Base-by-base conservation (phyloP, 2,329 filamentous ascomycete species). In the Tolypocladium amazonense region DNA sequence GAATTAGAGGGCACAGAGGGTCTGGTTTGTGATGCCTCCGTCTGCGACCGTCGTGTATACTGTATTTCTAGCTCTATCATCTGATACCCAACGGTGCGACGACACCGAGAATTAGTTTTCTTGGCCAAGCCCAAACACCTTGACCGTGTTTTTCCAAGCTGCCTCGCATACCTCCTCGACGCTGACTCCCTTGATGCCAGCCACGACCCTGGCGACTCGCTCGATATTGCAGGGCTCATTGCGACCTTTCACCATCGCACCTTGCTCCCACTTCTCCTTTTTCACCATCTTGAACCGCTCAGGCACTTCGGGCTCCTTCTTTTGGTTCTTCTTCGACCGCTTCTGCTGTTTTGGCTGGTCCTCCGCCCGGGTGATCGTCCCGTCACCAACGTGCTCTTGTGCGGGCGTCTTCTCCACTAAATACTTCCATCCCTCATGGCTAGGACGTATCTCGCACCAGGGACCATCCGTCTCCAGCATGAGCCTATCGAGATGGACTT, bases 381-480 rank as follows among this genome's bases (percentile, higher is more conserved):
- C 69, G 45, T 72, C 71, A 54, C 65, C 61, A 30, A 61, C 61
- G 8, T 64, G 64, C 11, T 70, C 67, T 2, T 64, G 63, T 20
- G 65, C 62, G 1, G 65, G 58, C 65, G 73, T 76, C 59, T 74
- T 73, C 62, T 79, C 76, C 4, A 84, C 71, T 14, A 85, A 73
- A 64, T 88, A 88, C 72, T 88, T 88, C 67, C 88, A 89, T 2
- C 90, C 91, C 37, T 92, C 92, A 75, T 99, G 93, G 37, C 85
- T 90, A 0, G 92, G 88, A 30, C 94, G 81, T 61, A 99, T 93
- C 73, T 99, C 94, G 70, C 94, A 99, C 89, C 94, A 99, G 3
- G 94, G 94, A 2, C 94, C 94, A 71, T 99, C 94, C 0, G 94
- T 99, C 79, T 99, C 94, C 56, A 99, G 85, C 82, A 97, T 95